Evolutionary conservation across 805 yeast species (phyloP).

Genomic region (Barnettozyma populi): DNA sequence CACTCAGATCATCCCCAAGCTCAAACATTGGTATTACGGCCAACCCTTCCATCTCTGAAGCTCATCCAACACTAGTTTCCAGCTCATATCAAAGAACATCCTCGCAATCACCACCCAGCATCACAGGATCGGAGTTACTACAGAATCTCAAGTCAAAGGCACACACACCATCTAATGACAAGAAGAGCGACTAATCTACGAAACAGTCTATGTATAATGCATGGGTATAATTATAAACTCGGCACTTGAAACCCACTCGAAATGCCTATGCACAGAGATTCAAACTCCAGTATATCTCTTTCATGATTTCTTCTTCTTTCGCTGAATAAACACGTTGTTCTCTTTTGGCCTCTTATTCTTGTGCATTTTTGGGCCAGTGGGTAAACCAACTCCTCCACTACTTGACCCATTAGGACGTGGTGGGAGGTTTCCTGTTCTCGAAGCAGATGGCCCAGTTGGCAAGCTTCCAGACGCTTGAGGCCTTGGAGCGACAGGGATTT

Average conservation of each 20-base stretch:
- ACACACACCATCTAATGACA: background rate
- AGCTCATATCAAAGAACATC: background rate
- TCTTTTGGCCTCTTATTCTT: constrained; percentile 10
- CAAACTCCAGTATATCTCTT: too few species aligned
- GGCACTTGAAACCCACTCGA: background rate
- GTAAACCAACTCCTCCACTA: background rate
- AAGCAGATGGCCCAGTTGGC: constrained; percentile 5
- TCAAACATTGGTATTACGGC: background rate
- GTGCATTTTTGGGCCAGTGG: background rate
- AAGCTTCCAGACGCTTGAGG: constrained; percentile 2
- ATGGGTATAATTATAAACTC: background rate
- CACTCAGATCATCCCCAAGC: background rate
- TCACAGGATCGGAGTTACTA: background rate
- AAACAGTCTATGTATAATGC: background rate
- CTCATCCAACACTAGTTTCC: background rate
- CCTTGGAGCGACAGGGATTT: background rate
- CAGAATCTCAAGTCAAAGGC: background rate
- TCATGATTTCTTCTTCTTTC: constrained; percentile 4
- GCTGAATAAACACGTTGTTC: constrained; percentile 10
- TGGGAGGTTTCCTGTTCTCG: constrained; percentile 17
- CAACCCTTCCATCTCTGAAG: background rate
- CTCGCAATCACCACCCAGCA: constrained; percentile 2
- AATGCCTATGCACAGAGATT: background rate
- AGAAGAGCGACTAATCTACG: constrained; percentile 5
- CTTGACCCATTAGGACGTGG: constrained; percentile 5